A percentile compares a stretch with the other conserved stretches of the same genome.
phyloP scores from a whole-genome alignment of 1,284 basidiomycete genomes.

The Peniophora sp. region DNA sequence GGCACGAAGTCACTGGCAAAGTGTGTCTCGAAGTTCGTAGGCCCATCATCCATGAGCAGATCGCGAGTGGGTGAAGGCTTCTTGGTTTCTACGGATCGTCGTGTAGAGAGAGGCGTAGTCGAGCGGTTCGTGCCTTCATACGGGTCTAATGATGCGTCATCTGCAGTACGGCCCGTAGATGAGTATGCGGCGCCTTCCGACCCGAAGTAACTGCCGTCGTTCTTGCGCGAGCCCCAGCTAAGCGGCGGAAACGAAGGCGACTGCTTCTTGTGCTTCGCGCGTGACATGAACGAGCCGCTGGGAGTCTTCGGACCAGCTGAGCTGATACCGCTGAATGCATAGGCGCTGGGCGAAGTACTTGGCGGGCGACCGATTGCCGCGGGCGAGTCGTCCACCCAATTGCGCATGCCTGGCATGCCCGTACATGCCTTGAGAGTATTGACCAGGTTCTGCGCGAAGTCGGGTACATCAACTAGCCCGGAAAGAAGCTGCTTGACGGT shows the following conservation, averaged over 20 bases:
- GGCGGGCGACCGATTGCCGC: slow-evolving; percentile 14
- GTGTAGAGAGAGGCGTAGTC: slow-evolving; percentile 15
- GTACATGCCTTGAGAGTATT: slow-evolving; percentile 69
- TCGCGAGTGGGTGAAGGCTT: no score
- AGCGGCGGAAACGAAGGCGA: slow-evolving; percentile 50
- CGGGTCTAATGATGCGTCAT: slow-evolving; percentile 1
- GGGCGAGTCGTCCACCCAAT: slow-evolving; percentile 55
- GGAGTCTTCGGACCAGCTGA: slow-evolving; percentile 30
- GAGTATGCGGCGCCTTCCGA: slow-evolving; percentile 15
- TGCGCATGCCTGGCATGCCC: slow-evolving; percentile 56
- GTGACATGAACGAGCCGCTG: slow-evolving; percentile 1
- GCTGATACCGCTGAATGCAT: slow-evolving; percentile 48
- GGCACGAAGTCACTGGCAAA: slow-evolving; percentile 32
- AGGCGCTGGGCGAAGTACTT: slow-evolving; percentile 16
- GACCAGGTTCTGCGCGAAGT: slow-evolving; percentile 71
- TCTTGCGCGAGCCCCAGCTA: slow-evolving; percentile 48
- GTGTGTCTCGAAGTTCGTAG: slow-evolving; percentile 31
- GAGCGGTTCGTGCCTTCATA: slow-evolving; percentile 17
- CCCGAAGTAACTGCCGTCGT: slow-evolving; percentile 47
- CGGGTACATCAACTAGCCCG: slow-evolving; percentile 66
- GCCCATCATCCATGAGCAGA: slow-evolving; percentile 8
- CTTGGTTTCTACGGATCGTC: no score
- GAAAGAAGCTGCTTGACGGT: slow-evolving; percentile 74
- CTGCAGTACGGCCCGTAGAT: slow-evolving; percentile 6
- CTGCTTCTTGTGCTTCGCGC: slow-evolving; percentile 10